Percentiles rank a stretch among this genome's conserved stretches.
These are phyloP conservation scores for Solanum neorickii DNA, from an alignment of 257 asterid genomes.

Conservation along the genomic window DNA sequence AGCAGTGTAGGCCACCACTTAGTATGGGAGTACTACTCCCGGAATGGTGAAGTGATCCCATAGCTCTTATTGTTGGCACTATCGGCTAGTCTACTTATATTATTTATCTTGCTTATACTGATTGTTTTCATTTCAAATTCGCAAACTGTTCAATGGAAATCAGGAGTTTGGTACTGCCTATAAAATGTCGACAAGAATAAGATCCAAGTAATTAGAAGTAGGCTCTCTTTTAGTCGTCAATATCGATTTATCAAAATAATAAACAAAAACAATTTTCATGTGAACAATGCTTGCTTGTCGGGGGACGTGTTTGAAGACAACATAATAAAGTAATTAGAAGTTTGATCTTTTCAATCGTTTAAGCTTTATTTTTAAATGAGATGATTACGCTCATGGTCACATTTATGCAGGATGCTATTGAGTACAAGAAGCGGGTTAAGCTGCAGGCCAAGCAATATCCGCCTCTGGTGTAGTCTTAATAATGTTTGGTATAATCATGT, in stretches of 20 bases:
- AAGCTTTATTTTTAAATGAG: background rate
- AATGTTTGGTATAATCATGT: background rate
- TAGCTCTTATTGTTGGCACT: background rate
- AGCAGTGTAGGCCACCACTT: background rate
- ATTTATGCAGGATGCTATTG: conserved; percentile 56
- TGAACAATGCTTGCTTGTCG: background rate
- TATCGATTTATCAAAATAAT: background rate
- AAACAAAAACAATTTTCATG: background rate
- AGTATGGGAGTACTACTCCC: background rate
- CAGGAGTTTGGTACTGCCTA: background rate
- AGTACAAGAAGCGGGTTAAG: conserved; percentile 69
- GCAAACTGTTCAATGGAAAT: background rate
- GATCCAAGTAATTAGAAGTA: background rate
- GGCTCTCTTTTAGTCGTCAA: background rate
- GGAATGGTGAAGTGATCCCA: background rate
- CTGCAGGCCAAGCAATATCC: conserved; percentile 86
- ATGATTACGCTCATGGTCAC: background rate
- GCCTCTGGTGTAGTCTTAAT: conserved; percentile 27
- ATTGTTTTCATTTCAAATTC: background rate
- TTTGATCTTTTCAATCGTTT: background rate
- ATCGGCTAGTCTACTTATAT: background rate
- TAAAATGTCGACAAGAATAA: background rate
- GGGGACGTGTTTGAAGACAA: background rate
- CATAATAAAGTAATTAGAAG: background rate
- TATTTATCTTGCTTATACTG: background rate